Evolutionary conservation across 192 early-diverging fungal genomes (phyloP), one percentile per base, ranked within the genome.

Genomic region (Pilaira anomala): DNA sequence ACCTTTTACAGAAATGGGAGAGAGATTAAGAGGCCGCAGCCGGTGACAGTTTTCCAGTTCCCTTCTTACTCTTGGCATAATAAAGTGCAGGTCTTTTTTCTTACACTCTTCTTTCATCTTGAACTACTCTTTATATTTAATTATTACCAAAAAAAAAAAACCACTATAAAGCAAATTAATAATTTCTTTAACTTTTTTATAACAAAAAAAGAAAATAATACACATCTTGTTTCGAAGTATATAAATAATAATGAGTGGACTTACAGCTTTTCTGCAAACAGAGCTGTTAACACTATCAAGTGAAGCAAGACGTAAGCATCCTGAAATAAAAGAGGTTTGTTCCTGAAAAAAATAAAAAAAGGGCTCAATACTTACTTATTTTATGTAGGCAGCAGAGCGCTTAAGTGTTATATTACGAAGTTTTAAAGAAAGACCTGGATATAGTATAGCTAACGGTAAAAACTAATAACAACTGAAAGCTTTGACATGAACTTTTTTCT

Each of bases 291-390:
- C 75, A 24, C 81, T 98, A 44, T 91, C 93, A 39, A 89, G 79
- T 46, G 96, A 98, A 65, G 90, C 94, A 3, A 78, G 88, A 44
- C 81, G 89, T 63, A 96, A 94, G 67, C 78, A 94, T 77, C 91
- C 94, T 18, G 93, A 95, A 56, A 90, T 98, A n/a, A 97, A 97
- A 79, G 96, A 98, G 72, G 91, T 93, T 73, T 41, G 42, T 63
- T 48, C 3, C 19, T 62, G 24, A 45, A 25, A 25, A 14, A 25
- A 36, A 56, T 18, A 39, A 44, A 25, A 63, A 45, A 5, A 45
- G 24, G 29, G 46, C 24, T 41, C 19, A 51, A 54, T 40, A 7
- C n/a, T 61, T 24, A 54, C 61, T 62, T 51, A 44, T 46, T n/a
- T 18, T 22, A 21, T 45, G n/a, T 57, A 88, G 87, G 86, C 87